Evolutionary conservation across 257 asterid species (phyloP).

Genomic region (Rubia yunnanensis): DNA sequence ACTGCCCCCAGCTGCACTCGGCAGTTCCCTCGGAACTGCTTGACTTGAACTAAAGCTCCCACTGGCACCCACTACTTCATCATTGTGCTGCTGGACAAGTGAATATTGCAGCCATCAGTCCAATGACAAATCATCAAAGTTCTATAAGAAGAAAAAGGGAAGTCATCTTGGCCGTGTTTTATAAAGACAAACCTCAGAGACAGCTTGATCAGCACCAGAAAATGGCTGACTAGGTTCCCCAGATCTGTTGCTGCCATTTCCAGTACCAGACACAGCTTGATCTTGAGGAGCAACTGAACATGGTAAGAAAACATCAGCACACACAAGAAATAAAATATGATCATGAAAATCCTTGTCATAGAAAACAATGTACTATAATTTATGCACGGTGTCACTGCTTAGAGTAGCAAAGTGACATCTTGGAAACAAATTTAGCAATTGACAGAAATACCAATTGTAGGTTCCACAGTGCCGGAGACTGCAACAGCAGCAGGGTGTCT

Average conservation of each 20-base stretch:
- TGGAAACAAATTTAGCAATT: slow-evolving; percentile 23
- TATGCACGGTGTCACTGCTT: no score
- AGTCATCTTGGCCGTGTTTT: background rate
- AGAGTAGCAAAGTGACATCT: no score
- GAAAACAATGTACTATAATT: background rate
- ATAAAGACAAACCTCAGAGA: slow-evolving; percentile 7
- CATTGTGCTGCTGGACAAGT: slow-evolving; percentile 10
- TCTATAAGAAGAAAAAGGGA: background rate
- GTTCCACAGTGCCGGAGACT: slow-evolving; percentile 29
- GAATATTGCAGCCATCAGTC: slow-evolving; percentile 26
- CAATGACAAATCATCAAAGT: slow-evolving; percentile 14
- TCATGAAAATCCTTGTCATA: background rate
- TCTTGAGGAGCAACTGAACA: slow-evolving; percentile 32
- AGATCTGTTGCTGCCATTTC: slow-evolving; percentile 14
- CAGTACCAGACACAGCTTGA: slow-evolving; percentile 20
- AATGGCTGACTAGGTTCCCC: slow-evolving; percentile 1
- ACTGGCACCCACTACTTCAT: slow-evolving; percentile 3
- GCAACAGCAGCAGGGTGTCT: slow-evolving; percentile 30
- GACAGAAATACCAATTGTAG: slow-evolving; percentile 29
- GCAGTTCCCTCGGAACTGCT: slow-evolving; percentile 19
- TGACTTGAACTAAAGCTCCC: slow-evolving; percentile 26
- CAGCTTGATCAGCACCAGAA: slow-evolving; percentile 3
- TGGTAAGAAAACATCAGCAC: background rate
- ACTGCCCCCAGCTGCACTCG: slow-evolving; percentile 20
- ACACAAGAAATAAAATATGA: background rate